phyloP scores from a whole-genome alignment of 2,329 filamentous ascomycete species.

The Lachnellula subtilissima region DNA sequence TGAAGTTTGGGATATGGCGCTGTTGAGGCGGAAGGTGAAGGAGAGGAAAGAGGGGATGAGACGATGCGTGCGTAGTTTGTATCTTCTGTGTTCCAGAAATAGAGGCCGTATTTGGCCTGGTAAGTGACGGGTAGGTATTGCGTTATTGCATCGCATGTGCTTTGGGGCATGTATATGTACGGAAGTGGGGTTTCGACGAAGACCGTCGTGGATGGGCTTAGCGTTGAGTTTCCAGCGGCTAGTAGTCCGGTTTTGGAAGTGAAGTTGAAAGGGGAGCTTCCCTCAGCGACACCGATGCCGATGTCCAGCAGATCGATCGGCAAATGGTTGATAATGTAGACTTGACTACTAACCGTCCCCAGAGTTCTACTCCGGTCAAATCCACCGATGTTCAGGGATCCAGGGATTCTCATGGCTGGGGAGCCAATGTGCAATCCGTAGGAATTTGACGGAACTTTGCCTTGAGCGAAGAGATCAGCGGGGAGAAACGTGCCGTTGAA shows the following conservation, averaged over 20 bases:
- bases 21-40: slow-evolving; percentile 31
- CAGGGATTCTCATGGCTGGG: slow-evolving; percentile 8
- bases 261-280: slow-evolving; percentile 14
- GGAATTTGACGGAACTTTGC: slow-evolving; percentile 17
- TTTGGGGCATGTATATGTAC: slow-evolving; percentile 33
- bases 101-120: slow-evolving; percentile 26
- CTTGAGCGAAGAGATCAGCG: slow-evolving; percentile 4
- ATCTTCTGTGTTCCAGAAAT: slow-evolving; percentile 32
- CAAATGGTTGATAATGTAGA: slow-evolving; percentile 7
- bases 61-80: slow-evolving; percentile 28
- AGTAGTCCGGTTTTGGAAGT: slow-evolving; percentile 13
- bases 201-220: slow-evolving; percentile 8
- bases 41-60: slow-evolving; percentile 33
- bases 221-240: slow-evolving; percentile 9
- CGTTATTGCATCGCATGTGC: slow-evolving; percentile 34
- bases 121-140: slow-evolving; percentile 31
- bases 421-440: slow-evolving; percentile 24
- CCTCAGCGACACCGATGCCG: slow-evolving; percentile 17
- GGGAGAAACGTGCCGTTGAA: slow-evolving; percentile 15
- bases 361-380: slow-evolving; percentile 20
- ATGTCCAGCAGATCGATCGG: slow-evolving; percentile 21
- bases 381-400: slow-evolving; percentile 20
- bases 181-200: slow-evolving; percentile 20
- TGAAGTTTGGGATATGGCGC: slow-evolving; percentile 27
- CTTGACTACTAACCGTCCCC: slow-evolving; percentile 9